Evolutionary conservation across 495 filamentous ascomycete genomes (phyloP), one percentile per base, ranked within the genome.

Genomic region (Penicillium argentinense): DNA sequence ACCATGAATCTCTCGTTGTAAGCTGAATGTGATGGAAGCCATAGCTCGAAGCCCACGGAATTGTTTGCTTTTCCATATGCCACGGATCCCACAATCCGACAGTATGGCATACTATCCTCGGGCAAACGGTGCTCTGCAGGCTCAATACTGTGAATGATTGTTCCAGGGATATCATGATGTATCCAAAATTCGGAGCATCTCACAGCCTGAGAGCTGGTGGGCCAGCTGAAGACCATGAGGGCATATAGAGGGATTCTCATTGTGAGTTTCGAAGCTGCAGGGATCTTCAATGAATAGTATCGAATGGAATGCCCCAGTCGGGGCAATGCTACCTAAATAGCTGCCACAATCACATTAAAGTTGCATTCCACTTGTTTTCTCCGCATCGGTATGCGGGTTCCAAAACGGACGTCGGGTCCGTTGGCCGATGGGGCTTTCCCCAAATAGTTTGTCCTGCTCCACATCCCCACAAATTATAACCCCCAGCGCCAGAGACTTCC

Each of bases 1-100:
- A 60, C 63, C 25, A 68, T 39, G 24, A 61, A 68, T 42, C 65
- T 45, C 8, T 43, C 53, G 24, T 66, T 63, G 33, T 66, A 69
- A 18, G 53, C 37, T 1, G 44, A 24, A 0, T 33, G 6, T 8
- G 46, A 32, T 1, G 66, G 68, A 0, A 68, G 39, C 53, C 54
- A 67, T 4, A 68, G 42, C 29, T 68, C 60, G 30, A 39, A 49
- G 9, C 13, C 23, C 12, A 47, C 23, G 9, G 22, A 42, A n/a
- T 49, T 49, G 19, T n/a, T 14, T 19, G 9, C 16, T n/a, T 36
- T 9, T 8, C 33, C 33, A 36, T 36, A 36, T 36, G 16, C 33
- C 33, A 36, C 33, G 4, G 33, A 36, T 9, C 33, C 33, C 3
- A 18, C 18, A 7, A 36, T 18, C 21, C 17, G 33, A 36, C 33